Conservation (phyloP, 2,329 filamentous ascomycete genomes). For the Lasiodiplodia theobromae region DNA sequence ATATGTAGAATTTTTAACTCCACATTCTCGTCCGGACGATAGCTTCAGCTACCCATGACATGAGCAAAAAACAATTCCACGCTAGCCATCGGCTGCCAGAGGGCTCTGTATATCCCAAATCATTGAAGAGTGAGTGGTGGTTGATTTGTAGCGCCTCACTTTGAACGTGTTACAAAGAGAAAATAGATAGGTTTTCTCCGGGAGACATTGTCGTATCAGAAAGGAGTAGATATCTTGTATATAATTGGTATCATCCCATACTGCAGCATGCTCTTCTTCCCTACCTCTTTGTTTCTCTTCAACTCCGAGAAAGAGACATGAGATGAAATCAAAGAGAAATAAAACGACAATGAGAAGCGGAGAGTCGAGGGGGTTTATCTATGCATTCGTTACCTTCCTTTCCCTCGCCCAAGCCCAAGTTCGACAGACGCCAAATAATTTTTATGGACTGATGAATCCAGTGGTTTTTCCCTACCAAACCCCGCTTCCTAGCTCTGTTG, state of each 20-base stretch:
- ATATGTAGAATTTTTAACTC: too few species aligned
- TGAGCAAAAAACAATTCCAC: too few species aligned
- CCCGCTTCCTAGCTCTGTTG: background rate
- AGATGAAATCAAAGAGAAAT: background rate
- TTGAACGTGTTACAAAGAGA: background rate
- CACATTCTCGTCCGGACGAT: too few species aligned
- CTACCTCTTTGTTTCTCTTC: background rate
- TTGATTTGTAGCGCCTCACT: too few species aligned
- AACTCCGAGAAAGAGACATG: background rate
- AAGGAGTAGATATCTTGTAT: background rate
- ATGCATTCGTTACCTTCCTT: background rate
- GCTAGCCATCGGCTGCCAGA: too few species aligned
- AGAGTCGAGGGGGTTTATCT: background rate
- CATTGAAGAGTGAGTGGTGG: too few species aligned
- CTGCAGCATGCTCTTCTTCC: background rate
- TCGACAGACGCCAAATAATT: background rate
- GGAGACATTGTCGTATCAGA: background rate
- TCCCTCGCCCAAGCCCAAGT: background rate
- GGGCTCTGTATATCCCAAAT: too few species aligned
- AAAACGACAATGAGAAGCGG: background rate
- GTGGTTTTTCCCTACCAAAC: background rate
- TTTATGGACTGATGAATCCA: background rate
- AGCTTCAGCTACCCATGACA: too few species aligned
- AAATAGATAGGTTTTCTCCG: background rate
- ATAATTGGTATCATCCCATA: background rate